Base-by-base conservation (phyloP, 2,329 filamentous ascomycete genomes). In the Phoma sp. region DNA sequence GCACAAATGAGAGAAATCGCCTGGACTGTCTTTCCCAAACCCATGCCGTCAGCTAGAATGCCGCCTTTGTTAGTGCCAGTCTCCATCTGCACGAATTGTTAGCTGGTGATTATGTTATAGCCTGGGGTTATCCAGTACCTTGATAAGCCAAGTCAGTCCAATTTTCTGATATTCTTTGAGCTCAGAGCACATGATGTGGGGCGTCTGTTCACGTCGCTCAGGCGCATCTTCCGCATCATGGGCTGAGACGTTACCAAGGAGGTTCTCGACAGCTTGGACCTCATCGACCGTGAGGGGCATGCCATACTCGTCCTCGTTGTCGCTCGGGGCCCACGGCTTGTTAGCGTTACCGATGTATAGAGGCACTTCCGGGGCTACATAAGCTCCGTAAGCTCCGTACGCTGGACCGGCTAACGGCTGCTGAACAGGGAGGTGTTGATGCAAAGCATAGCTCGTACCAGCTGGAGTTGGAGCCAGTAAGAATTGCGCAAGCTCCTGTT, bases 161-260 rank as follows among this genome's bases (percentile, higher is more conserved):
- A 93, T 78, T 64, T 90, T 87, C 69, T 97, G 93, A 66, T 96
- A 92, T 38, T 88, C 85, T 77, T 95, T 92, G 7, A 97, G 79
- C 0, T 82, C 78, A 52, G 85, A 86, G 53, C 80, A 85, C 67
- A 96, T 83, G 1, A 82, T 87, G 34, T 83, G 81, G 0, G 91
- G 91, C 0, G 89, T 92, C 20, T 84, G 84, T 53, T 89, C 85
- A 14, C 88, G 83, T 45, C 87, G 81, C 48, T 87, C 81, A 1
- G 74, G 74, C 34, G 77, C 65, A 14, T 78, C 76, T 32, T 72
- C 69, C 7, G 78, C 74, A 26, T 67, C 66, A 37, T 69, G 64
- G 6, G 61, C 62, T 46, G 66, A 57, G 28, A 74, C 70, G 28
- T 68, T 72, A 25, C 69, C 67, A 7, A 76, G 62, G 18, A 74